A percentile compares a stretch with the other conserved stretches of the same genome.
These are phyloP conservation scores for Penicillium hesseltinei DNA, from an alignment of 2,329 filamentous ascomycete genomes.

Conservation along the genomic window DNA sequence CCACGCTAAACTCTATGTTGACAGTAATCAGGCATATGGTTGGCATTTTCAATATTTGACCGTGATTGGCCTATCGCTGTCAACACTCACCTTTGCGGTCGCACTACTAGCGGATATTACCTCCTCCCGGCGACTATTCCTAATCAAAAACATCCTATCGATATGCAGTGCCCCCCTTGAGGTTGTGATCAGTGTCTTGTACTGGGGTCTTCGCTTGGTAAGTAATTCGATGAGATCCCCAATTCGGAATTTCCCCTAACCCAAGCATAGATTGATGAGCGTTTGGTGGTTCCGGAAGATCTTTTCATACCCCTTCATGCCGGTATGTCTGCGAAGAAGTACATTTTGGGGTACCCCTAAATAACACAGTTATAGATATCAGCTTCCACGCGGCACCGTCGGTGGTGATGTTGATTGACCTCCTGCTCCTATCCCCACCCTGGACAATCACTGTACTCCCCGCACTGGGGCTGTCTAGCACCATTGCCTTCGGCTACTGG, in stretches of 20 bases:
- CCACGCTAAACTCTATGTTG: neutral
- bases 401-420: conserved; percentile 53
- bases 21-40: conserved; percentile 58
- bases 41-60: conserved; percentile 67
- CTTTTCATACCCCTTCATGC: conserved; percentile 37
- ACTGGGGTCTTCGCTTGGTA: conserved; percentile 58
- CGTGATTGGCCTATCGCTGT: conserved; percentile 58
- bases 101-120: conserved; percentile 58
- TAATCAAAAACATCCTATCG: conserved; percentile 57
- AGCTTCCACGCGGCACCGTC: conserved; percentile 54
- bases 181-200: conserved; percentile 59
- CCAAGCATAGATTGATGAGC: conserved; percentile 40
- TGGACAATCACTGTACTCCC: conserved; percentile 57
- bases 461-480: conserved; percentile 49
- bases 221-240: conserved; percentile 17
- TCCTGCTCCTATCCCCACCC: conserved; percentile 59
- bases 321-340: conserved; percentile 31
- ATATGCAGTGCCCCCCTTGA: conserved; percentile 60
- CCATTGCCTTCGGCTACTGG: conserved; percentile 61
- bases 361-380: conserved; percentile 34
- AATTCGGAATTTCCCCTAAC: conserved; percentile 3
- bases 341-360: conserved; percentile 15
- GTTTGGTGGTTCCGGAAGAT: conserved; percentile 51
- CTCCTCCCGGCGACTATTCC: conserved; percentile 52
- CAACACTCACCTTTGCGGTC: conserved; percentile 54